Evolutionary conservation across 139 green algal genomes (phyloP).

Genomic region (Eudorina sp.): DNA sequence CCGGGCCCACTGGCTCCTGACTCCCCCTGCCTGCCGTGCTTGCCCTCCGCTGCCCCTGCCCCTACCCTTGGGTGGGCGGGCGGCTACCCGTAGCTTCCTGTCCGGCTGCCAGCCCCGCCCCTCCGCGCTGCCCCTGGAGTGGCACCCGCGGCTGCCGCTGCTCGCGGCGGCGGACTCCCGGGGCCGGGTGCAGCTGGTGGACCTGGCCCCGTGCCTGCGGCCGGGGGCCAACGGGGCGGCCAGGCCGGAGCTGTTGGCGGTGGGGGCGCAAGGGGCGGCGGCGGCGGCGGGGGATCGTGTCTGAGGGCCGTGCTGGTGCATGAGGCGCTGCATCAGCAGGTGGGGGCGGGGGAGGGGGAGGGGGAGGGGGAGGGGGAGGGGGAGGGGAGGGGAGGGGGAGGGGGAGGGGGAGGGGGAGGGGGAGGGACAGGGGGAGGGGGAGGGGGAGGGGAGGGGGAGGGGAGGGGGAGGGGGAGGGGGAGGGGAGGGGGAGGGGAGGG

Average conservation of each 20-base stretch:
- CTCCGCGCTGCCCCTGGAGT: conserved; percentile 28
- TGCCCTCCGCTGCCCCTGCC: background rate
- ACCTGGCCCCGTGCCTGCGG: background rate
- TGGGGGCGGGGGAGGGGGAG: background rate
- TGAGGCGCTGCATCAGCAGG: conserved; percentile 50
- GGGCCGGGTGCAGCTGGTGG: conserved; percentile 28
- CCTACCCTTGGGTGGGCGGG: no score
- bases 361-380: background rate
- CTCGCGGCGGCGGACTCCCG: conserved; percentile 36
- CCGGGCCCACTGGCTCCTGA: no score
- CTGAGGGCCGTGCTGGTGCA: conserved; percentile 48
- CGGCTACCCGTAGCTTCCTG: conserved; percentile 24
- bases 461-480: no score
- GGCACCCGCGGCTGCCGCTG: conserved; percentile 45
- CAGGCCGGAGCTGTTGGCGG: background rate
- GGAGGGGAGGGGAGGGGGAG: background rate
- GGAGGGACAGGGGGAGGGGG: background rate
- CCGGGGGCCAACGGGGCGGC: background rate
- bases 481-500: no score
- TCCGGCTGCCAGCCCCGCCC: conserved; percentile 19
- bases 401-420: background rate
- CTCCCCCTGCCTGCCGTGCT: background rate
- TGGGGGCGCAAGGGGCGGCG: background rate
- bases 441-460: no score
- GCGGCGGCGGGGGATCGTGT: no score